Conservation (phyloP, 148 eudicot genomes). For the Vaccinium vitisidaea region DNA sequence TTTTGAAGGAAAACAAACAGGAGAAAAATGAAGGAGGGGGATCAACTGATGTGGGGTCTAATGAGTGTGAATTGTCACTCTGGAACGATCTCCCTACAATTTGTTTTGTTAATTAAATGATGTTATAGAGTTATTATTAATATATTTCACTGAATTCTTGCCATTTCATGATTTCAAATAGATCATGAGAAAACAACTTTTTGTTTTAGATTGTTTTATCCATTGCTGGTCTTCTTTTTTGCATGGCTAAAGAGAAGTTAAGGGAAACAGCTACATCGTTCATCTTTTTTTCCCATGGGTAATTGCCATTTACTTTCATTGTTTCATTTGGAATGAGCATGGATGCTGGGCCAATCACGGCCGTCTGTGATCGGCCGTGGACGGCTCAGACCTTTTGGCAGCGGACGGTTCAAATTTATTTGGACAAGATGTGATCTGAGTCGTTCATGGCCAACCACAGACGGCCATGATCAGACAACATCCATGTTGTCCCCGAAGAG, state of each 20-base stretch:
- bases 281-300: not conserved
- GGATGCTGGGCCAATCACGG: too few relatives aligned
- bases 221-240: not conserved
- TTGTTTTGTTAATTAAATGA: conserved; percentile 36
- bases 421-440: too few relatives aligned
- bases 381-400: too few relatives aligned
- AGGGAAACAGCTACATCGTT: not conserved
- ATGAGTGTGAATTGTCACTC: conserved; percentile 38
- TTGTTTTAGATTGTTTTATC: too few relatives aligned
- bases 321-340: not conserved
- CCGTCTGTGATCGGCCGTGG: too few relatives aligned
- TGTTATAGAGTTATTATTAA: not conserved
- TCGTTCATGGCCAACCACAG: too few relatives aligned
- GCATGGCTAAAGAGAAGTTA: not conserved
- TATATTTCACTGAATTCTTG: not conserved
- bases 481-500: too few relatives aligned
- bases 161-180: too few relatives aligned
- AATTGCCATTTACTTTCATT: too few relatives aligned
- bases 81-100: conserved; percentile 52
- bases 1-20: not conserved
- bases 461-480: too few relatives aligned
- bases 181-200: too few relatives aligned
- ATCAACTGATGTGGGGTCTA: conserved; percentile 2
- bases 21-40: conserved; percentile 1
- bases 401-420: too few relatives aligned